Percentiles rank a stretch among this genome's conserved stretches.
Evolutionary conservation across 2,329 filamentous ascomycete genomes (phyloP).

Genomic region (Massarina eburnea): DNA sequence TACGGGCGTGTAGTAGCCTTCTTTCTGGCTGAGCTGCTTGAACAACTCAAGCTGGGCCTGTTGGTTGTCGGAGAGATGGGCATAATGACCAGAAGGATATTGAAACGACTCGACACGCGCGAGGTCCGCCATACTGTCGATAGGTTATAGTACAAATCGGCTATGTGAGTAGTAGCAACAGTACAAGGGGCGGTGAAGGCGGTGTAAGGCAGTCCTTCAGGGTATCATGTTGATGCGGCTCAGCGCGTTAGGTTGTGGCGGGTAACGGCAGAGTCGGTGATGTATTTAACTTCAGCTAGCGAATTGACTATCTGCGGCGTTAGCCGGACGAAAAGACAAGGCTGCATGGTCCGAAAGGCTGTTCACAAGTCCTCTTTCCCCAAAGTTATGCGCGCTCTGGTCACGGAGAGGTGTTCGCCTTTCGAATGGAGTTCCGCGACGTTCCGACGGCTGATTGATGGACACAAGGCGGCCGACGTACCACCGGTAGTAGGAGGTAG

Average conservation of each 20-base stretch:
- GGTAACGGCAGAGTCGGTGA: no score
- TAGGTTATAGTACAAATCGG: neutral
- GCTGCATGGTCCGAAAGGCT: neutral
- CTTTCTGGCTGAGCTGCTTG: constrained; percentile 67
- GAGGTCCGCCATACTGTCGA: constrained; percentile 36
- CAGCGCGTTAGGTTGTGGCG: no score
- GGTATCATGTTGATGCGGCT: neutral
- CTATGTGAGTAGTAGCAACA: neutral
- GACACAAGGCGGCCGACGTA: no score
- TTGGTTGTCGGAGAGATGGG: constrained; percentile 72
- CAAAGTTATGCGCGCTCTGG: neutral
- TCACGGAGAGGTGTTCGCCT: neutral
- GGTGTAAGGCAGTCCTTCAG: neutral
- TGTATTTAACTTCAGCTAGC: neutral
- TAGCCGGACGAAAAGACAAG: neutral
- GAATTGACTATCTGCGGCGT: no score
- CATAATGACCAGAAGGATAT: constrained; percentile 78
- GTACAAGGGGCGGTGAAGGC: neutral
- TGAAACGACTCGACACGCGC: constrained; percentile 46
- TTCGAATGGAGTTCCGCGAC: neutral
- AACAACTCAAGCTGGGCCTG: constrained; percentile 68
- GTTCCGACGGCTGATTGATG: neutral
- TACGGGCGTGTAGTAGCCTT: constrained; percentile 62
- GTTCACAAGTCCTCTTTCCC: neutral
- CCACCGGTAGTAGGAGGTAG: no score